Evolutionary conservation across 805 yeast genomes (phyloP).

Genomic region (Isabelozyma heimii): DNA sequence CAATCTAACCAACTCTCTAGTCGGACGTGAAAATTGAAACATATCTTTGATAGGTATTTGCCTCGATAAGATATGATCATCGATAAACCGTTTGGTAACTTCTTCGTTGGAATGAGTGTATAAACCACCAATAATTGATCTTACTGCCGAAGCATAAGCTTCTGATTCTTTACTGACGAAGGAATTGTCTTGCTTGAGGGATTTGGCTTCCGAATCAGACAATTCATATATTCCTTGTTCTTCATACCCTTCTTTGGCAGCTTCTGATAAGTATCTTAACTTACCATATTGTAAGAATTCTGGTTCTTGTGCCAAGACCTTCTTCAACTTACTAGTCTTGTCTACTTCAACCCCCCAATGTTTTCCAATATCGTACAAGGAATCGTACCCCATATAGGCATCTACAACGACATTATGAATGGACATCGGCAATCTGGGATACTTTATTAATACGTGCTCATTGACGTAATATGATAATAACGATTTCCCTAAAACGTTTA

Average conservation of each 20-base stretch:
- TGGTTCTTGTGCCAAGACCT: constrained; percentile 67
- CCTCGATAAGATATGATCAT: constrained; percentile 76
- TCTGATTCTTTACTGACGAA: constrained; percentile 36
- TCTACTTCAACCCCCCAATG: constrained; percentile 91
- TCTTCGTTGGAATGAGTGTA: constrained; percentile 71
- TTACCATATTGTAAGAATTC: constrained; percentile 68
- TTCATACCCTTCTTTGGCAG: constrained; percentile 22
- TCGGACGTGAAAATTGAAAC: constrained; percentile 82
- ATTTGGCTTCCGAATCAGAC: constrained; percentile 20
- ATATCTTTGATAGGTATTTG: constrained; percentile 69
- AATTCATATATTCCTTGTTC: constrained; percentile 52
- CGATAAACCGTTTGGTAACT: constrained; percentile 65
- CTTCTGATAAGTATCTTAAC: constrained; percentile 47
- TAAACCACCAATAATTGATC: constrained; percentile 80
- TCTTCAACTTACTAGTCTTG: constrained; percentile 56
- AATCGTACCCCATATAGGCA: constrained; percentile 65
- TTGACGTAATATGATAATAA: constrained; percentile 72
- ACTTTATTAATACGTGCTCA: constrained; percentile 68
- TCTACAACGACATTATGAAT: constrained; percentile 75
- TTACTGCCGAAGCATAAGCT: constrained; percentile 67
- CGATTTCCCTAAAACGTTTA: constrained; percentile 79
- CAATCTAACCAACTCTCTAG: constrained; percentile 74
- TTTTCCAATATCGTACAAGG: constrained; percentile 65
- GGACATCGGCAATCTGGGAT: constrained; percentile 87
- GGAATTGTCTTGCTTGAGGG: constrained; percentile 12